phyloP scores from a whole-genome alignment of 176 grass and related monocot species.

The Pontederia paniculata region DNA sequence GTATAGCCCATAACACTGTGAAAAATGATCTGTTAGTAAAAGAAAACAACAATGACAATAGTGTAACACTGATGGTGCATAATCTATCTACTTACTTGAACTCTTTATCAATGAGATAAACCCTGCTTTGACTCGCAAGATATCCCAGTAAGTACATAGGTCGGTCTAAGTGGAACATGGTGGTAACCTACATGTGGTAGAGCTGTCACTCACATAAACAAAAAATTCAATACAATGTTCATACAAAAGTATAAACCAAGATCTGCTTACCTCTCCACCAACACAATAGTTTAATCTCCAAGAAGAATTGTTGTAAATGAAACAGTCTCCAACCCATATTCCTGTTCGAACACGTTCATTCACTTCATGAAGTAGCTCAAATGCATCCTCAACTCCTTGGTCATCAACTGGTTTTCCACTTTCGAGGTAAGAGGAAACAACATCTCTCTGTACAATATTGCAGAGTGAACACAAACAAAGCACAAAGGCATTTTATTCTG shows the following conservation, averaged over 20 bases:
- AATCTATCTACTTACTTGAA: conserved; percentile 62
- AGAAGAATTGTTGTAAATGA: conserved; percentile 97
- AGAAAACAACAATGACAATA: conserved; percentile 23
- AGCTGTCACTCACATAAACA: conserved; percentile 11
- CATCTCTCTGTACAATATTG: conserved; percentile 56
- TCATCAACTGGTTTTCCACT: conserved; percentile 66
- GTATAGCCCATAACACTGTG: conserved; percentile 96
- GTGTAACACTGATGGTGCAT: background rate
- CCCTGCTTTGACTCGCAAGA: conserved; percentile 88
- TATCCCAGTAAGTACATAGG: conserved; percentile 99
- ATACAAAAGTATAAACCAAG: conserved; percentile 8
- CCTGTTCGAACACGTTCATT: conserved; percentile 92
- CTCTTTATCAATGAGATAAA: conserved; percentile 99
- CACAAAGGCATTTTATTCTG: background rate
- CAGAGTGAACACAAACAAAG: background rate
- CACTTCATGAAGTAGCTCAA: conserved; percentile 94
- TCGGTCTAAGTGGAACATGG: conserved; percentile 97
- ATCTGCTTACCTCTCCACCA: conserved; percentile 75
- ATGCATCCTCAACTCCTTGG: conserved; percentile 86
- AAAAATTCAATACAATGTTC: background rate
- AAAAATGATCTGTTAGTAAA: conserved; percentile 29
- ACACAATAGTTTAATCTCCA: conserved; percentile 92
- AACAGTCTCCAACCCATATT: conserved; percentile 97
- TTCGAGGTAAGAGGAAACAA: conserved; percentile 70
- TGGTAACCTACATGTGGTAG: conserved; percentile 67